Percentiles rank a stretch among this genome's conserved stretches.
Evolutionary conservation across 208 protist species (phyloP).

Genomic region (Wallacemonas sp.): DNA sequence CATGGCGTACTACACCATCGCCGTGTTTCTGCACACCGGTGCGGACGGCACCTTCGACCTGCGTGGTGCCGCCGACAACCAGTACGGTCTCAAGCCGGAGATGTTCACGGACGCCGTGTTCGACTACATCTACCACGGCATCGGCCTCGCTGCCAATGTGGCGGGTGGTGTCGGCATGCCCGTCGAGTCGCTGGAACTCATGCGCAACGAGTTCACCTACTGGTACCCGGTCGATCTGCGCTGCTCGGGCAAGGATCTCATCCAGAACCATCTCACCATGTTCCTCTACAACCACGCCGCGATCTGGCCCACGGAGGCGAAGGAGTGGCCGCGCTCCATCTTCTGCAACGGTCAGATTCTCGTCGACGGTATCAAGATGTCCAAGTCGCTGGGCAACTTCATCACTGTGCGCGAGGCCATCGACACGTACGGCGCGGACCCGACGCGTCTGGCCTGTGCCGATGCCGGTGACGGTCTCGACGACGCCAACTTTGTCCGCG

Average conservation of each 20-base stretch:
- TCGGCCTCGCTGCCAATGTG: conserved; percentile 51
- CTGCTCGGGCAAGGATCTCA: conserved; percentile 99
- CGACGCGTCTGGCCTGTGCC: conserved; percentile 97
- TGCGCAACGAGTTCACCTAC: conserved; percentile 98
- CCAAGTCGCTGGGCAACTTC: conserved; percentile 99
- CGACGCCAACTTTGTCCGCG: conserved; percentile 98
- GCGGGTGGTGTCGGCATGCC: conserved; percentile 61
- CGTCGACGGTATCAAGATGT: conserved; percentile 99
- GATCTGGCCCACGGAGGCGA: conserved; percentile 92
- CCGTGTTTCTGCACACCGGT: conserved; percentile 95
- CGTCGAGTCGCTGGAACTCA: conserved; percentile 64
- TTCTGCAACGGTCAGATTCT: conserved; percentile 99
- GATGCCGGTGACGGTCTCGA: conserved; percentile 98
- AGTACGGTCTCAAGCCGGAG: conserved; percentile 89
- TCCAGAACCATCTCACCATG: conserved; percentile 99
- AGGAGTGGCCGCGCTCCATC: conserved; percentile 91
- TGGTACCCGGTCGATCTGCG: conserved; percentile 99
- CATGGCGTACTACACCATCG: conserved; percentile 99
- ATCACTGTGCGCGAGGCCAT: conserved; percentile 93
- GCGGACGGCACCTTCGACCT: conserved; percentile 54
- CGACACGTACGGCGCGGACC: conserved; percentile 88
- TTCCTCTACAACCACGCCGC: conserved; percentile 99
- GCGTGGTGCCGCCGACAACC: conserved; percentile 52
- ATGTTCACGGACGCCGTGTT: conserved; percentile 95
- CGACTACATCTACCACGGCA: conserved; percentile 95